Base-by-base conservation (phyloP, 1,139 yeast genomes). In the Candida sp. region DNA sequence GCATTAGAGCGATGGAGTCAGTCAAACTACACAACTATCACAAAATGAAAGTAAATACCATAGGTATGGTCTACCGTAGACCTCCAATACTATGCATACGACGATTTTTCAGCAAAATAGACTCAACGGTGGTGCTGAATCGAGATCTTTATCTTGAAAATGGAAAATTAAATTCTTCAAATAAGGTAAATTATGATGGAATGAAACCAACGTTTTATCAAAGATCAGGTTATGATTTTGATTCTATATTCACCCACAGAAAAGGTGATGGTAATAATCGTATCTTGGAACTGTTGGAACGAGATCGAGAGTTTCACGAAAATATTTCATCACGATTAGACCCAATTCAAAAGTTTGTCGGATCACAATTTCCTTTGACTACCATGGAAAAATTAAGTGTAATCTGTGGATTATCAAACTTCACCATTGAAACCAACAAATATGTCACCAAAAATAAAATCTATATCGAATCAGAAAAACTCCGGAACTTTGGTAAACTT, bases 381-480 rank as follows among this genome's bases (percentile, higher is more conserved):
- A 33, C 51, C 2, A 46, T 53, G 35, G 72, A 67, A 45, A 54
- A 53, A 21, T 29, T 59, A 6, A 42, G 52, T 23, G 52, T 63
- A 3, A 36, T 60, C 12, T 56, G 60, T 49, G 69, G 68, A 5
- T 40, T 59, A 12, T 49, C 58, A 22, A 45, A 52, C 27, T 43
- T 54, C 4, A 44, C 36, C 6, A 23, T 39, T 4, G 46, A 47
- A 27, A 21, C 47, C 6, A 36, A 29, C 9, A 19, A 42, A 11
- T 21, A 41, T 2, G 23, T 33, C 12, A 27, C 8, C 4, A 35
- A 4, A 4, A 36, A 36, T 5, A 19, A 30, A 21, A 12, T 40
- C 22, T 33, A 40, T 19, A 45, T 49, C 30, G 54, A 54, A 22
- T 43, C 60, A 4, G 43, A 35, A 9, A 53, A 49, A 35, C 38